These are phyloP conservation scores for Leccinum obscurum DNA, from an alignment of 768 basidiomycete genomes.

Conservation along the genomic window DNA sequence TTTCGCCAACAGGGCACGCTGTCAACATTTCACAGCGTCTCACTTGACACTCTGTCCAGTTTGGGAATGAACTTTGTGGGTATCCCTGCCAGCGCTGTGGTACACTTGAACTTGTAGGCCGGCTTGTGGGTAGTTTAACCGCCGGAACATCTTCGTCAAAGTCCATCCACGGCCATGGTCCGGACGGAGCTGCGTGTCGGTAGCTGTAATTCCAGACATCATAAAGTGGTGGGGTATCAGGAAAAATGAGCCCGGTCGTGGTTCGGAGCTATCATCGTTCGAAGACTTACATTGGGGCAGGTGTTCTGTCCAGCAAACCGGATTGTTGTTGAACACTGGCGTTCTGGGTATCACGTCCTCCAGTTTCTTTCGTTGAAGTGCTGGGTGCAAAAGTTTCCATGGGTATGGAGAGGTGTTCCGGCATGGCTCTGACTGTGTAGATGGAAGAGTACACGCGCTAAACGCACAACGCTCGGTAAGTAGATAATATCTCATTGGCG, in stretches of 20 bases:
- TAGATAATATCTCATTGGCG: neutral
- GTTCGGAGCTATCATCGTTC: neutral
- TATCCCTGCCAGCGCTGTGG: conserved; percentile 26
- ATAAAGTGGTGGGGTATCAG: neutral
- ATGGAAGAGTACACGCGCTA: conserved; percentile 1
- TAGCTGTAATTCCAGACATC: conserved; percentile 21
- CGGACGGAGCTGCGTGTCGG: conserved; percentile 40
- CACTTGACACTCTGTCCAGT: conserved; percentile 36
- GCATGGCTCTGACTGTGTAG: conserved; percentile 12
- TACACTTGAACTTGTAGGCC: neutral
- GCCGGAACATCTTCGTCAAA: conserved; percentile 30
- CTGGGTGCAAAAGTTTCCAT: conserved; percentile 12
- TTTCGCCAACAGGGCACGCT: conserved; percentile 13
- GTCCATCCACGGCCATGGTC: conserved; percentile 46
- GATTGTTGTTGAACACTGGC: neutral
- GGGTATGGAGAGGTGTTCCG: conserved; percentile 19
- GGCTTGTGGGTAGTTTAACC: neutral
- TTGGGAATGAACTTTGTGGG: conserved; percentile 31
- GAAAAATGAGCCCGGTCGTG: neutral
- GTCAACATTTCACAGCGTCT: conserved; percentile 32
- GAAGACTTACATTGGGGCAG: conserved; percentile 23
- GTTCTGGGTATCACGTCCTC: neutral
- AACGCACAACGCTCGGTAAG: neutral
- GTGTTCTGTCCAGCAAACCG: conserved; percentile 15
- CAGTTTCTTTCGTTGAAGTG: neutral